These are phyloP conservation scores for Pisolithus thermaeus DNA, from an alignment of 1,284 basidiomycete species.

Conservation along the genomic window DNA sequence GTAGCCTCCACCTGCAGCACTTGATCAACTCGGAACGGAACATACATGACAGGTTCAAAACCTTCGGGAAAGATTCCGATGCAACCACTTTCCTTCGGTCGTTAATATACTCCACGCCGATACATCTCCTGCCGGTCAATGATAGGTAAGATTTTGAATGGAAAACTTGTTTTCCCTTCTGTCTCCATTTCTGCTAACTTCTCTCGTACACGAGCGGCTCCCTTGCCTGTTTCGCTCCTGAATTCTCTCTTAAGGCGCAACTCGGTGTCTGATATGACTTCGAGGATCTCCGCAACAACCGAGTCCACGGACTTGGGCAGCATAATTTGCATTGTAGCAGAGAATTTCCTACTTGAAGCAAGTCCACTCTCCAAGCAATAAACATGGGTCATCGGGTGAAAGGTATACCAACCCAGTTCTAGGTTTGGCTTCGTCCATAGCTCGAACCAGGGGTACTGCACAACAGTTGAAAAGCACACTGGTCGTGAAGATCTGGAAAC, in stretches of 20 bases:
- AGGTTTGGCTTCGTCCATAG: constrained; percentile 80
- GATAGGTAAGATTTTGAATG: constrained; percentile 77
- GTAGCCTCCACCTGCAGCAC: constrained; percentile 79
- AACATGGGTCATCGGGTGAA: constrained; percentile 70
- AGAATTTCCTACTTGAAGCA: constrained; percentile 73
- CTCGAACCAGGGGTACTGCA: constrained; percentile 88
- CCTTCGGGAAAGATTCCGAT: constrained; percentile 98
- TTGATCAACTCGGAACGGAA: constrained; percentile 4
- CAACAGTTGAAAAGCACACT: constrained; percentile 9
- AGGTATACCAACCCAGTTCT: constrained; percentile 75
- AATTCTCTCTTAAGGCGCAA: constrained; percentile 87
- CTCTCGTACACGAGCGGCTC: constrained; percentile 36
- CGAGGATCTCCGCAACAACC: constrained; percentile 77
- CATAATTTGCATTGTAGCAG: constrained; percentile 82
- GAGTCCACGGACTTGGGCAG: constrained; percentile 79
- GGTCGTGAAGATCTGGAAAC: constrained; percentile 30
- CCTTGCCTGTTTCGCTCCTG: constrained; percentile 75
- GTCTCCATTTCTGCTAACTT: constrained; percentile 44
- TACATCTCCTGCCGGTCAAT: constrained; percentile 96
- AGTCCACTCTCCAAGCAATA: constrained; percentile 78
- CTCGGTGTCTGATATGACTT: constrained; percentile 88
- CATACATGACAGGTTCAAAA: constrained; percentile 26
- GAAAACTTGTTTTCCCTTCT: constrained; percentile 56
- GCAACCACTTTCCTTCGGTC: constrained; percentile 80
- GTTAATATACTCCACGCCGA: constrained; percentile 86